phyloP scores from a whole-genome alignment of 108 stramenopile species.

The Nitzschia sp. region DNA sequence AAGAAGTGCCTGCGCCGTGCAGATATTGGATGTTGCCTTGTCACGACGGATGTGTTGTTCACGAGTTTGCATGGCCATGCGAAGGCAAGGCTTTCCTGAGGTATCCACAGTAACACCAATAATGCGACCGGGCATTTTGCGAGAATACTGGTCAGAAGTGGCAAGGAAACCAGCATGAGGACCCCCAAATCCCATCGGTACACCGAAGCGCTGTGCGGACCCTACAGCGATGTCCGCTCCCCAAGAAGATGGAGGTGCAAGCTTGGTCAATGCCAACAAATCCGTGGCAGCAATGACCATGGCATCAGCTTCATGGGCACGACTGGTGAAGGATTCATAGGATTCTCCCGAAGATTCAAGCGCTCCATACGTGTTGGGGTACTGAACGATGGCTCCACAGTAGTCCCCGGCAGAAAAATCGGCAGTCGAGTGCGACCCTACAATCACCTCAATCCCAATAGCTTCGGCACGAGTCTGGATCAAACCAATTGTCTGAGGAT shows the following conservation, averaged over 20 bases:
- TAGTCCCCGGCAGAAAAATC: conserved; percentile 81
- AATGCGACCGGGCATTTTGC: conserved; percentile 98
- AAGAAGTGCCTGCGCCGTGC: conserved; percentile 98
- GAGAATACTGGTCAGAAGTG: conserved; percentile 88
- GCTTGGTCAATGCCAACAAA: conserved; percentile 90
- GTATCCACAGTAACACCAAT: conserved; percentile 95
- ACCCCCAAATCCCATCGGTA: conserved; percentile 99
- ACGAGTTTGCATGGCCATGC: conserved; percentile 99
- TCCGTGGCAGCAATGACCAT: conserved; percentile 96
- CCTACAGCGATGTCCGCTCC: conserved; percentile 99
- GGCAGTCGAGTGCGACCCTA: conserved; percentile 76
- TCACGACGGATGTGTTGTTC: conserved; percentile 99
- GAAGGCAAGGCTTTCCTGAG: conserved; percentile 89
- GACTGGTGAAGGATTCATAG: conserved; percentile 73
- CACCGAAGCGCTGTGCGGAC: conserved; percentile 97
- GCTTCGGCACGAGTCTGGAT: conserved; percentile 91
- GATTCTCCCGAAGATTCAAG: conserved; percentile 83
- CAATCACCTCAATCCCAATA: conserved; percentile 89
- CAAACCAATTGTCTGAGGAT: conserved; percentile 96
- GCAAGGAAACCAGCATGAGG: conserved; percentile 98
- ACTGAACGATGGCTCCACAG: conserved; percentile 97
- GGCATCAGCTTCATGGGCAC: conserved; percentile 76
- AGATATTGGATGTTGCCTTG: conserved; percentile 99
- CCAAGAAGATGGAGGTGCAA: conserved; percentile 90
- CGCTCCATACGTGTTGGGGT: conserved; percentile 96